A percentile compares a stretch with the other conserved stretches of the same genome.
Evolutionary conservation across 768 basidiomycete species (phyloP).

Genomic region (Dacryopinax spathularia): DNA sequence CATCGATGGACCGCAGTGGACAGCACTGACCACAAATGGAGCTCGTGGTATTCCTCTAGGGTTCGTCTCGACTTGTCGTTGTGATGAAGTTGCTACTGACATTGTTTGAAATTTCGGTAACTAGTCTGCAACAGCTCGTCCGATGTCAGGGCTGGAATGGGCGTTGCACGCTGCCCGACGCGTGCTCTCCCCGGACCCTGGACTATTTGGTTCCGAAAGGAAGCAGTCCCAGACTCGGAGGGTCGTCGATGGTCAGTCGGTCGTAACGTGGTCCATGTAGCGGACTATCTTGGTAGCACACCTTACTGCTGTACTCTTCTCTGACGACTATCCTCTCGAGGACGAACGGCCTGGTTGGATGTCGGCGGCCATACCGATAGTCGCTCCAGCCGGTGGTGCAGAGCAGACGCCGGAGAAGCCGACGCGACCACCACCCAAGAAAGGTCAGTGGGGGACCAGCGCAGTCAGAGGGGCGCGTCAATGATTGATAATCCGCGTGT

Average conservation of each 20-base stretch:
- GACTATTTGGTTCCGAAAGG: not conserved
- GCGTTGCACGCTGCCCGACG: not conserved
- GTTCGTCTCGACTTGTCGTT: slow-evolving; percentile 41
- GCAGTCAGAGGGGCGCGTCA: not conserved
- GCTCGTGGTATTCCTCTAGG: slow-evolving; percentile 90
- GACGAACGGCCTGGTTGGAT: not conserved
- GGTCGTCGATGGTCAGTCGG: not conserved
- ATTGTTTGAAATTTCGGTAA: not conserved
- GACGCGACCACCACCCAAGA: not conserved
- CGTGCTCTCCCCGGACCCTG: not conserved
- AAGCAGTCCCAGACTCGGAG: not conserved
- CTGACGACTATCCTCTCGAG: not conserved
- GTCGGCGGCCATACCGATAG: slow-evolving; percentile 8
- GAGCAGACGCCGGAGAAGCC: not conserved
- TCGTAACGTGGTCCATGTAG: not conserved
- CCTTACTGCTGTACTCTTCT: not conserved
- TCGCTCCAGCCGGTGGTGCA: slow-evolving; percentile 3
- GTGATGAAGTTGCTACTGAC: not conserved
- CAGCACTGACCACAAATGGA: slow-evolving; percentile 67
- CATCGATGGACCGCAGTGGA: not conserved
- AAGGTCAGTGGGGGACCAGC: not conserved
- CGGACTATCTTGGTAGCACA: not conserved
- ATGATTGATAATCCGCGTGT: not conserved
- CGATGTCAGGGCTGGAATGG: no score
- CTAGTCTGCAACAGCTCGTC: no score